A percentile compares a stretch with the other conserved stretches of the same genome.
phyloP scores from a whole-genome alignment of 2,329 filamentous ascomycete species.

The Fusarium ambrosium region DNA sequence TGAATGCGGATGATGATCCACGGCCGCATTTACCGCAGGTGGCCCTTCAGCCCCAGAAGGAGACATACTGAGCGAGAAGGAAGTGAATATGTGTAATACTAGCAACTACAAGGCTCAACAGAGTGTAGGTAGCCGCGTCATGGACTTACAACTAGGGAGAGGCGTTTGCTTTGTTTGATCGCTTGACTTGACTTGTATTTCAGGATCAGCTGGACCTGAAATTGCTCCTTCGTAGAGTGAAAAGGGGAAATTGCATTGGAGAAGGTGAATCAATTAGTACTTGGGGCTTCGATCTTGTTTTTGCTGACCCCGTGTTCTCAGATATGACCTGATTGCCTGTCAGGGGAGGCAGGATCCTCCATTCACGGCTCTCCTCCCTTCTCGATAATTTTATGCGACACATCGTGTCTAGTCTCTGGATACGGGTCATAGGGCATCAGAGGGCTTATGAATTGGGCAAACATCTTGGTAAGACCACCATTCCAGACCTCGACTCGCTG shows the following conservation, averaged over 20 bases:
- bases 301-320: neutral
- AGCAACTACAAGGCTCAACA: neutral
- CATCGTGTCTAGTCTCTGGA: neutral
- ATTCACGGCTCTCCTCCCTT: neutral
- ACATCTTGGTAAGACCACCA: neutral
- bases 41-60: neutral
- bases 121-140: neutral
- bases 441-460: neutral
- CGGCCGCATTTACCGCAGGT: neutral
- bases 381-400: neutral
- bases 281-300: neutral
- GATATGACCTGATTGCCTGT: neutral
- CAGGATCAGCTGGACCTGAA: too few relatives aligned
- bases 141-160: neutral
- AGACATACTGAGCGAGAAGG: fast-evolving
- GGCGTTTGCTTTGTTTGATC: neutral
- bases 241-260: neutral
- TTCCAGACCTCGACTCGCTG: neutral
- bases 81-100: neutral
- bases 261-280: neutral
- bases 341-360: neutral
- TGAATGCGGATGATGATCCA: neutral
- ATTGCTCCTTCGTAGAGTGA: neutral
- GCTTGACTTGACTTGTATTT: neutral
- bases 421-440: neutral